Evolutionary conservation across 2,329 filamentous ascomycete genomes (phyloP).

Genomic region (Fusarium sp.): DNA sequence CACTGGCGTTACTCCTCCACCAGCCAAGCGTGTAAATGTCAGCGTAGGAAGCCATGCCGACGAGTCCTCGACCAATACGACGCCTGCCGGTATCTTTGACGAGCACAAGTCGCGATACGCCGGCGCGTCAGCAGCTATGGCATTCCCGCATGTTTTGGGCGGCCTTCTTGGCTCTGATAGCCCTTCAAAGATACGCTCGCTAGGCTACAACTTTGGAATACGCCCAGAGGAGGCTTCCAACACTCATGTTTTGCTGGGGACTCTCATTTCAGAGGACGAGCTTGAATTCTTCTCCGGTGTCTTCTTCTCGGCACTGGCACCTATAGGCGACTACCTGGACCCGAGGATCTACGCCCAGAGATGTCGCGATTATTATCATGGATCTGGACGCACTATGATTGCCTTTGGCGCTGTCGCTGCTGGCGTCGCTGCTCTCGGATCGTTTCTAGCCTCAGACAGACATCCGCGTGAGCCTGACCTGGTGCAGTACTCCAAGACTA

Average conservation of each 20-base stretch:
- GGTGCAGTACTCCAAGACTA: conserved; percentile 37
- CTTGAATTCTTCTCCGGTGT: conserved; percentile 29
- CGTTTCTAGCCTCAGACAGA: conserved; percentile 34
- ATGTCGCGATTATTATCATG: conserved; percentile 36
- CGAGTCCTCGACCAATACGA: not conserved
- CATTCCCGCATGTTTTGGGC: conserved; percentile 38
- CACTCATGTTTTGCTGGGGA: conserved; percentile 22
- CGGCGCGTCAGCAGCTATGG: conserved; percentile 36
- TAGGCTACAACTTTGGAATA: conserved; percentile 42
- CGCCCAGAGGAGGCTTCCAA: conserved; percentile 35
- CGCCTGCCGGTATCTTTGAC: conserved; percentile 35
- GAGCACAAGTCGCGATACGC: conserved; percentile 33
- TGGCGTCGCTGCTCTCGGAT: conserved; percentile 41
- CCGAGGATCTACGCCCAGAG: conserved; percentile 20
- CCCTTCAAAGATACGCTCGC: conserved; percentile 31
- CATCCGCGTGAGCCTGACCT: conserved; percentile 36
- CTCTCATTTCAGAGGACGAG: conserved; percentile 35
- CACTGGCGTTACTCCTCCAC: conserved; percentile 3
- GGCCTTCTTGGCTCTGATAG: conserved; percentile 31
- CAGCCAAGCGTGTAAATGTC: conserved; percentile 15
- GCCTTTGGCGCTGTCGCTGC: conserved; percentile 38
- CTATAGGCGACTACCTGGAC: conserved; percentile 32
- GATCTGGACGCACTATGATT: conserved; percentile 13
- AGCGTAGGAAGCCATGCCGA: too few relatives aligned
- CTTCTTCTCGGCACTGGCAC: conserved; percentile 33